Evolutionary conservation across 192 early-diverging fungal species (phyloP).

Genomic region (Phlyctochytrium arcticum): DNA sequence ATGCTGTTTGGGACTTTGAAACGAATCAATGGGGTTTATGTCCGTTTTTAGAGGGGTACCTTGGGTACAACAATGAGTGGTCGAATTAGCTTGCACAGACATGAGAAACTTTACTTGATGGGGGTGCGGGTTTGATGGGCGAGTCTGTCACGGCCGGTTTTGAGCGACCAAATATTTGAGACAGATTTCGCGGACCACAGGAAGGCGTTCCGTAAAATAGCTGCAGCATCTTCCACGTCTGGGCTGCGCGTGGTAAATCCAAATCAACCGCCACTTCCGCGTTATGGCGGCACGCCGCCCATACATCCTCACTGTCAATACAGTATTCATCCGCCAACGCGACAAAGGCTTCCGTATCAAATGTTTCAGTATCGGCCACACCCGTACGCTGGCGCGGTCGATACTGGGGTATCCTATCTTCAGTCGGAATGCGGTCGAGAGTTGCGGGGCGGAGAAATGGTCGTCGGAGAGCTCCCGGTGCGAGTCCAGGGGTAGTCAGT

Average conservation of each 20-base stretch:
- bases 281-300: constrained; percentile 55
- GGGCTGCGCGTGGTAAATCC: constrained; percentile 55
- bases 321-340: constrained; percentile 66
- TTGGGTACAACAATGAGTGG: too few relatives aligned
- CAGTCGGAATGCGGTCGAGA: constrained; percentile 9
- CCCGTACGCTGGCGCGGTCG: constrained; percentile 14
- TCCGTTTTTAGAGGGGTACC: too few relatives aligned
- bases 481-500: too few relatives aligned
- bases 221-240: constrained; percentile 73
- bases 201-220: constrained; percentile 51
- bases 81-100: too few relatives aligned
- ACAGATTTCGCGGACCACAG: constrained; percentile 27
- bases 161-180: constrained; percentile 17
- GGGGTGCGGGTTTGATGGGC: too few relatives aligned
- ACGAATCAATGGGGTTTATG: not conserved
- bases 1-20: not conserved
- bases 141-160: too few relatives aligned
- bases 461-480: constrained; percentile 11
- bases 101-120: too few relatives aligned
- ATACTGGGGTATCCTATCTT: constrained; percentile 12
- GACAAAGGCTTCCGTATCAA: constrained; percentile 64
- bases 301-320: constrained; percentile 44
- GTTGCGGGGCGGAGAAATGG: constrained; percentile 11
- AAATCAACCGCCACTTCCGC: constrained; percentile 61
- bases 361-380: constrained; percentile 41